Evolutionary conservation across 192 early-diverging fungal species (phyloP).

Genomic region (Rhizoclosmatium globosum): DNA sequence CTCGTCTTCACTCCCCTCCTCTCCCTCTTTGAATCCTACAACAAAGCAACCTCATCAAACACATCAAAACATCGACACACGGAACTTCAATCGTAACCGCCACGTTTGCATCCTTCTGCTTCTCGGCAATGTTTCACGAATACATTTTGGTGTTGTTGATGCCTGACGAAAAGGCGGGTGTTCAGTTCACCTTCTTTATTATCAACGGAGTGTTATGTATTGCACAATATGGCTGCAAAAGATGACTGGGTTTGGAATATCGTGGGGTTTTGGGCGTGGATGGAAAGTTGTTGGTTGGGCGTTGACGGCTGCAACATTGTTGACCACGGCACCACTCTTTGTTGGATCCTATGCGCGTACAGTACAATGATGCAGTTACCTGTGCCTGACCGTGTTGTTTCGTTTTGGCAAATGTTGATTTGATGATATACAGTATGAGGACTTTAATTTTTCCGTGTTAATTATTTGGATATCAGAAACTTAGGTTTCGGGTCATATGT

Average conservation of each 20-base stretch:
- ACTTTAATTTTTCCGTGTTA: too few relatives aligned
- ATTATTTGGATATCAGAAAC: too few relatives aligned
- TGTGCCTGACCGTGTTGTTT: neutral
- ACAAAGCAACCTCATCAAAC: neutral
- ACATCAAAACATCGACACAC: neutral
- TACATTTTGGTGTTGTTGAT: slow-evolving; percentile 12
- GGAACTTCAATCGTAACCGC: slow-evolving; percentile 2
- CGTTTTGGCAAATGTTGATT: too few relatives aligned
- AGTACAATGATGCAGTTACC: neutral
- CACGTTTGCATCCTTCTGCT: neutral
- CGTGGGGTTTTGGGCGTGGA: too few relatives aligned
- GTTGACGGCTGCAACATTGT: neutral
- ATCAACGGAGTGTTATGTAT: too few relatives aligned
- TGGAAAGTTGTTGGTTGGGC: too few relatives aligned
- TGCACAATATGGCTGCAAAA: too few relatives aligned
- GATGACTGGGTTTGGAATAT: too few relatives aligned
- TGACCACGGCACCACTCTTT: neutral
- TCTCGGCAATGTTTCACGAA: slow-evolving; percentile 9
- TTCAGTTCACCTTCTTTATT: too few relatives aligned
- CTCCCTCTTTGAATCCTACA: neutral
- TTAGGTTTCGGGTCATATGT: too few relatives aligned
- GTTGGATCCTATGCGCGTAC: neutral
- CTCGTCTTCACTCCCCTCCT: slow-evolving; percentile 8
- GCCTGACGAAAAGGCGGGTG: neutral
- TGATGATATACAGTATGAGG: too few relatives aligned